Base-by-base conservation (phyloP, 2,329 filamentous ascomycete species). In the Hymenoscyphus infarciens region DNA sequence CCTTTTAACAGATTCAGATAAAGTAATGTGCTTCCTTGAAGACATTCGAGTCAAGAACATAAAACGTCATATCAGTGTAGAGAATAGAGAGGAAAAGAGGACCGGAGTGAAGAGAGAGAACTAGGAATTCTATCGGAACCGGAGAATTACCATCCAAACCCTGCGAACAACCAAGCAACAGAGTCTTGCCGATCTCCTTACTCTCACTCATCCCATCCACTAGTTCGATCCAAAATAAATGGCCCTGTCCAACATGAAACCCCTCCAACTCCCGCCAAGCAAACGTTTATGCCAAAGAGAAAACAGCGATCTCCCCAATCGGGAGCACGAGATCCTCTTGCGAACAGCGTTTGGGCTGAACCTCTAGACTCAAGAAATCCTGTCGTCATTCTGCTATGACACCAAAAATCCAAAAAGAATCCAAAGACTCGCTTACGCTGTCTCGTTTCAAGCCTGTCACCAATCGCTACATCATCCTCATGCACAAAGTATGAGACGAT, bases 401-500 rank as follows among this genome's bases (percentile, higher is more conserved):
- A 52, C 35, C 35, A 38, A 38, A 15, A 38, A 7, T 45, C 39
- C 39, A 45, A 45, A 45, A 45, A n/a, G n/a, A 52, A 13, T 27
- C 10, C 11, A 13, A 52, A 22, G 25, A 27, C 11, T 52, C 22
- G 5, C 19, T 22, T 5, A 31, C 29, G 19, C 45, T 52, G 45
- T 52, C 45, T 52, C 45, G 45, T 52, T 52, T 52, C 45, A 25
- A 52, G 45, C 45, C 10, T 52, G 19, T 15, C 45, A 22, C n/a
- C 45, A 22, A 10, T 25, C 19, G 19, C 45, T 25, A 52, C 45
- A 52, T 52, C 45, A 52, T 52, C 11, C 19, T 52, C 19, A 52
- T 52, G 45, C 45, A 52, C 5, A 19, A 52, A 52, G 45, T 52
- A 52, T 52, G 45, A 52, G 45, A 52, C 19, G 45, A 52, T 8